Evolutionary conservation across 345 rosid genomes (phyloP).

Genomic region (Barbarea vulgaris): DNA sequence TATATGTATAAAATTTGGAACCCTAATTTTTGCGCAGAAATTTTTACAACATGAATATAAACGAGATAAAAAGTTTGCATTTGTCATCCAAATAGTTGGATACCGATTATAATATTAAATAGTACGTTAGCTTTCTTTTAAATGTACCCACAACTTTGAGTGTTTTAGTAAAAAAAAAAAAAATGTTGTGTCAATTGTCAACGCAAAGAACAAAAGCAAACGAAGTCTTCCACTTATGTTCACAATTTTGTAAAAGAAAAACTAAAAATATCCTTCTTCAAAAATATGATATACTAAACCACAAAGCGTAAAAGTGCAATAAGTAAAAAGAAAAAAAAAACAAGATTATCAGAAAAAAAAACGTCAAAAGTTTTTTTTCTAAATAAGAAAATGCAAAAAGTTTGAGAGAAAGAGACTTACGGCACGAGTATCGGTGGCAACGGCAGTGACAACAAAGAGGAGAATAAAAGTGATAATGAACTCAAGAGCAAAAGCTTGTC

Average conservation of each 20-base stretch:
- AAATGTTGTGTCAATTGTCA: not conserved
- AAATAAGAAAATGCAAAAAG: not conserved
- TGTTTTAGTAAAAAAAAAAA: not conserved
- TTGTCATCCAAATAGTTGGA: not conserved
- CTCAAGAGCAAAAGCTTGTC: conserved; percentile 95
- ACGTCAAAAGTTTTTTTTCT: too few species aligned
- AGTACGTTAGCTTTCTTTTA: not conserved
- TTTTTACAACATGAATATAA: not conserved
- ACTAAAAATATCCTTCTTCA: not conserved
- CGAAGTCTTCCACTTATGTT: not conserved
- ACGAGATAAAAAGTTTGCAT: not conserved
- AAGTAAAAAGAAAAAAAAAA: not conserved
- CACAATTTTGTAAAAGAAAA: not conserved
- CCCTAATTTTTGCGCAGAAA: not conserved
- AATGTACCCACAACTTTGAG: not conserved
- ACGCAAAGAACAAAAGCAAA: not conserved
- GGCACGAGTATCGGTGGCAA: conserved; percentile 97
- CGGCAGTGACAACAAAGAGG: conserved; percentile 90
- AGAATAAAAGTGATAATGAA: conserved; percentile 89
- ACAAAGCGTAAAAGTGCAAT: not conserved
- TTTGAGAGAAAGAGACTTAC: conserved; percentile 48
- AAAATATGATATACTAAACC: not conserved
- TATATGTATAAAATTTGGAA: not conserved
- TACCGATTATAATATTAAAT: not conserved
- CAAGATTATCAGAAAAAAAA: too few species aligned